Base-by-base conservation (phyloP, 208 protist genomes). In the Leishmania aethiopica region DNA sequence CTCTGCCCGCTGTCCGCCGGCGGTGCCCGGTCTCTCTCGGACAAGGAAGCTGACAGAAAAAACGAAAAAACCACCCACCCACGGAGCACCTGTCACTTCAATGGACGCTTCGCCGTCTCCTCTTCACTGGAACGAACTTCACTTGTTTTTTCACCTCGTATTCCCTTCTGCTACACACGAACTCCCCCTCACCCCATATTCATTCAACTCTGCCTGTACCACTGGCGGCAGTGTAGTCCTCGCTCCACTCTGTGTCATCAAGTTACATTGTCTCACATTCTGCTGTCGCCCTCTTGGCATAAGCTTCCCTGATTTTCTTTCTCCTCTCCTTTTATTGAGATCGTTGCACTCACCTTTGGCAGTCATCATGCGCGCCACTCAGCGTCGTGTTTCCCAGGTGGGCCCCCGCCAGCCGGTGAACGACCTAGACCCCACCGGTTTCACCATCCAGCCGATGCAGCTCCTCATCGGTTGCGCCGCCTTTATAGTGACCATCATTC, bases 401-500 rank as follows among this genome's bases (percentile, higher is more conserved):
- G 79, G 62, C 72, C 80, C 82, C 40, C 88, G 83, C 57, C 71
- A 85, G 51, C 77, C 78, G 25, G 89, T 95, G 73, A 93, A 89
- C 69, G 92, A 96, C 83, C 81, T 93, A 67, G 92, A 97, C 80
- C 82, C 87, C 17, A 91, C 89, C 5, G 94, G 94, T 49, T 91
- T 94, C 80, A 81, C 82, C 55, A 87, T 97, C 70, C 87, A 95
- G 77, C 94, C 94, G 19, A 91, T 91, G 82, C 92, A 96, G 79
- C 88, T 97, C 7, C 78, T 97, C 75, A 74, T 95, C 11, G 84
- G 81, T 53, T 92, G 86, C 74, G 92, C 82, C 15, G 81, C 72
- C 10, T 97, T 97, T 77, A 90, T 97, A 47, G 71, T 97, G 45
- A 88, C 89, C 67, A 91, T 97, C n/a, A 96, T 97, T 86, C 83